Evolutionary conservation across 106 monocot genomes (phyloP).

Genomic region (Allium fistulosum): DNA sequence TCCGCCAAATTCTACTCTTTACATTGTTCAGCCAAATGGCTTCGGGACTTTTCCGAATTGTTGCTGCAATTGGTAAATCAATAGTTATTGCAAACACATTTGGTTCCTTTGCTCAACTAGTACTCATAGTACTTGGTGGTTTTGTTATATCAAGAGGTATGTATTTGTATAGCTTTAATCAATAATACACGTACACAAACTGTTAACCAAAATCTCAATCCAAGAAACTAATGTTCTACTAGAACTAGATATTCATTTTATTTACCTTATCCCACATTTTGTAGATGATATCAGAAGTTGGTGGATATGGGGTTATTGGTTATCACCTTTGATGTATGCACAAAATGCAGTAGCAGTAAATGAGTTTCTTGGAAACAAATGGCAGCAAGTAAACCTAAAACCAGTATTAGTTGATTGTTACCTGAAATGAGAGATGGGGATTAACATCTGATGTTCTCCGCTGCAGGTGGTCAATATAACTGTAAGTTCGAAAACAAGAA

Average conservation of each 20-base stretch:
- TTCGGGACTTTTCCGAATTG: slow-evolving; percentile 41
- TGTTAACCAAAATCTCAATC: not conserved
- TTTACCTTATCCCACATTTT: not conserved
- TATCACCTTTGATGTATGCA: slow-evolving; percentile 82
- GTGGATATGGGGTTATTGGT: slow-evolving; percentile 90
- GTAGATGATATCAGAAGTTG: slow-evolving; percentile 50
- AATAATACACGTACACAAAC: not conserved
- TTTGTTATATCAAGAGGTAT: slow-evolving; percentile 59
- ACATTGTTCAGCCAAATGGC: slow-evolving; percentile 42
- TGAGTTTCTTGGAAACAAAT: slow-evolving; percentile 68
- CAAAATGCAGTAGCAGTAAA: slow-evolving; percentile 76
- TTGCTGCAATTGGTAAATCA: slow-evolving; percentile 44
- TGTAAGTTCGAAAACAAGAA: slow-evolving; percentile 27
- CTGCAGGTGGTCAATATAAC: slow-evolving; percentile 18
- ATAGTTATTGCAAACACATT: slow-evolving; percentile 68
- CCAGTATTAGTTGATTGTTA: not conserved
- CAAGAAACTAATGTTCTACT: not conserved
- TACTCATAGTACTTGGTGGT: slow-evolving; percentile 64
- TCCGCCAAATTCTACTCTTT: slow-evolving; percentile 38
- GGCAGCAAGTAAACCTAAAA: slow-evolving; percentile 25
- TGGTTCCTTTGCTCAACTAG: slow-evolving; percentile 62
- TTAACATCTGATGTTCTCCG: not conserved
- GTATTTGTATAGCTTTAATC: not conserved
- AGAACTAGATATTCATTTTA: too few species aligned
- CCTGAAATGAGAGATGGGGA: not conserved